A percentile compares a stretch with the other conserved stretches of the same genome.
Conservation (phyloP, 805 yeast genomes). For the Myxozyma geophila region DNA sequence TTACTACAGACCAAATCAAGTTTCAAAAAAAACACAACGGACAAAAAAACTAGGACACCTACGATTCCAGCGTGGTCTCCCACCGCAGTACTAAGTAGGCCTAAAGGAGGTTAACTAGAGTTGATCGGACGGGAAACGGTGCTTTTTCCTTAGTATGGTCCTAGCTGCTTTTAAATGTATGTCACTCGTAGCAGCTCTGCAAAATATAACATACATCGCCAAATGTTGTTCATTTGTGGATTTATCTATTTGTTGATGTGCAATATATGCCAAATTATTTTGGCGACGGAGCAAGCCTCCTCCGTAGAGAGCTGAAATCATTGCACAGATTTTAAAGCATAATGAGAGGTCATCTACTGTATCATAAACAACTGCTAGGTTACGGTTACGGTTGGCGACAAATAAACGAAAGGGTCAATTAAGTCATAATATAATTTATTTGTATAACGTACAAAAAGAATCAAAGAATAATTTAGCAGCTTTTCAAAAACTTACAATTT, state of each 20-base stretch:
- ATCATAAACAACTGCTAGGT: too few relatives aligned
- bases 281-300: too few relatives aligned
- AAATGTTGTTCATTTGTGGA: too few relatives aligned
- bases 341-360: too few relatives aligned
- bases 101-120: background rate
- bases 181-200: too few relatives aligned
- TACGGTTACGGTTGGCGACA: background rate
- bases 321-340: too few relatives aligned
- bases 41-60: background rate
- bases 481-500: constrained; percentile 28
- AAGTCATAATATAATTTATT: background rate
- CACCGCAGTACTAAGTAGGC: constrained; percentile 6
- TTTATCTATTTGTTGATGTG: too few relatives aligned
- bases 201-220: too few relatives aligned
- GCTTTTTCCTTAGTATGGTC: background rate
- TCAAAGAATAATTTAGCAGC: background rate
- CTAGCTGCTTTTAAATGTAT: too few relatives aligned
- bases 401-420: background rate
- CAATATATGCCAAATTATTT: too few relatives aligned
- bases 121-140: background rate
- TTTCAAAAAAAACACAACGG: background rate
- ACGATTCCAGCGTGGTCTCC: constrained; percentile 7
- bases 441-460: background rate
- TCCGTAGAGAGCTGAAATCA: too few relatives aligned
- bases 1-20: background rate